These are phyloP conservation scores for Cyclanthera cordifolia DNA, from an alignment of 306 rosid genomes.

Conservation along the genomic window DNA sequence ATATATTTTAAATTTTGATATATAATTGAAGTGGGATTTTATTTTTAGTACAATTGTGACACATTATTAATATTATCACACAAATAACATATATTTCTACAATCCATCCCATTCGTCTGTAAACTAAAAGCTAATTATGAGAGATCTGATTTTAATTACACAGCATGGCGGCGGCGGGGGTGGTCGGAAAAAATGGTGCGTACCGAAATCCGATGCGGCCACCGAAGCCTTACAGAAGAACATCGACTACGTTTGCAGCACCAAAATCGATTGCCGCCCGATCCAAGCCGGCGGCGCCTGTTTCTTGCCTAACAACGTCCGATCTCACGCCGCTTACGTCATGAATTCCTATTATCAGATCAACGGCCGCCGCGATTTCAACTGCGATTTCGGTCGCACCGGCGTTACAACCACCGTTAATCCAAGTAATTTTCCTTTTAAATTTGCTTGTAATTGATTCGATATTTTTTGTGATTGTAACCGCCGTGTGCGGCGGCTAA, in stretches of 20 bases:
- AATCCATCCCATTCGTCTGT: too few species aligned
- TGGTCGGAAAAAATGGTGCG: conserved; percentile 40
- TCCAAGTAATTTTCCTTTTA: conserved; percentile 30
- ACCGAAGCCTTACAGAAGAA: conserved; percentile 35
- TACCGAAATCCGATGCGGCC: conserved; percentile 40
- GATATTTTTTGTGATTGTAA: neutral
- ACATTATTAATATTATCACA: too few species aligned
- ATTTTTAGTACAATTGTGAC: too few species aligned
- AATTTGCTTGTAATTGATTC: neutral
- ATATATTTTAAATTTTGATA: too few species aligned
- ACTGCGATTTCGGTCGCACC: conserved; percentile 56
- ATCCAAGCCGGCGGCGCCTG: conserved; percentile 58
- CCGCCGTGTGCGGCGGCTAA: neutral
- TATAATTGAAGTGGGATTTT: too few species aligned
- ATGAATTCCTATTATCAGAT: conserved; percentile 66
- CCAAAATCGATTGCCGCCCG: conserved; percentile 45
- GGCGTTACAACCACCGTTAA: conserved; percentile 27
- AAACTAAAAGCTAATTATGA: too few species aligned
- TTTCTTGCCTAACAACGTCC: conserved; percentile 28
- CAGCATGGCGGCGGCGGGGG: neutral
- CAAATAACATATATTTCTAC: too few species aligned
- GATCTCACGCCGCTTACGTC: conserved; percentile 43
- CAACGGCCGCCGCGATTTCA: conserved; percentile 39
- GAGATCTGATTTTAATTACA: neutral
- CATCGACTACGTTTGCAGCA: conserved; percentile 61